Evolutionary conservation across 768 basidiomycete species (phyloP).

Genomic region (Lactifluus volemus): DNA sequence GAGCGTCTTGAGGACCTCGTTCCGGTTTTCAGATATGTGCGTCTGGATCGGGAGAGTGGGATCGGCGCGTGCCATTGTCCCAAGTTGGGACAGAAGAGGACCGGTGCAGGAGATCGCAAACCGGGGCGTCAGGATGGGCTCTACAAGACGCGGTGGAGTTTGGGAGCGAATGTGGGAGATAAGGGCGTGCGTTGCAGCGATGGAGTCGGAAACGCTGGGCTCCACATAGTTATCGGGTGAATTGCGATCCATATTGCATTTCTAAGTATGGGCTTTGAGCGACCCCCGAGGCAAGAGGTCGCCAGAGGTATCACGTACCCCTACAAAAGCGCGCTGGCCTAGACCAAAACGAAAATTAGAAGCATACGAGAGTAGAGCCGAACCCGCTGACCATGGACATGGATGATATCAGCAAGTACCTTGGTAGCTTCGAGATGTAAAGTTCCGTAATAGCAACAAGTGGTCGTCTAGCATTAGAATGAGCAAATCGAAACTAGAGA

Average conservation of each 20-base stretch:
- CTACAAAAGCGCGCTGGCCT: constrained; percentile 82
- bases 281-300: neutral
- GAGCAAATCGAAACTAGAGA: neutral
- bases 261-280: constrained; percentile 31
- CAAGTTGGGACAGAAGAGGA: constrained; percentile 55
- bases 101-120: constrained; percentile 87
- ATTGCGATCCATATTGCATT: constrained; percentile 87
- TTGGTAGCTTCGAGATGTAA: constrained; percentile 77
- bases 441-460: constrained; percentile 85
- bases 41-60: constrained; percentile 76
- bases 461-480: constrained; percentile 61
- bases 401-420: constrained; percentile 67
- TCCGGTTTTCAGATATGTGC: constrained; percentile 78
- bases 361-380: neutral
- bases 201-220: constrained; percentile 46
- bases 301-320: constrained; percentile 40
- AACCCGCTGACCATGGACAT: constrained; percentile 41
- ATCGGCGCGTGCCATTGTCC: constrained; percentile 49
- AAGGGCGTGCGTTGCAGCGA: constrained; percentile 52
- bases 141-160: constrained; percentile 53
- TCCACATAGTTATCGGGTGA: constrained; percentile 64
- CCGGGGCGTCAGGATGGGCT: constrained; percentile 90
- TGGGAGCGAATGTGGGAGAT: constrained; percentile 63
- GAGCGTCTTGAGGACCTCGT: constrained; percentile 61
- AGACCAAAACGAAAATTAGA: neutral